Evolutionary conservation across 225 moss, liverwort and hornwort genomes (phyloP), one percentile per base, ranked within the genome.

Genomic region (Thuidium tamariscinum): DNA sequence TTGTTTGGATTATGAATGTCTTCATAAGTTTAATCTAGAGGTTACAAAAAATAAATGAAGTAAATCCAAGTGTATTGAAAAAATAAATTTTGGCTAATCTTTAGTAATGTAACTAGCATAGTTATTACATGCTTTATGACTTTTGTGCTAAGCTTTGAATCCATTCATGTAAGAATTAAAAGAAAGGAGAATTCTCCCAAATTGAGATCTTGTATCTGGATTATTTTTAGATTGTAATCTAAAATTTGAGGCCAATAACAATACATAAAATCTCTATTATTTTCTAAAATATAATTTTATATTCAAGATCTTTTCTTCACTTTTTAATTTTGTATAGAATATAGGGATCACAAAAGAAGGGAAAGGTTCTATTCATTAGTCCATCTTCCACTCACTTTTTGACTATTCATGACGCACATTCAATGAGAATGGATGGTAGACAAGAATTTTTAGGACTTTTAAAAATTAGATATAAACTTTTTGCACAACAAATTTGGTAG

Each of bases 361-460:
- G n/a, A 64, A 1, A 3, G 8, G 1, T 16, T 32, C 16, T 2
- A n/a, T n/a, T 34, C 2, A 4, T 16, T 4, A 63, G 4, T 1
- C 17, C 4, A 34, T 63, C 18, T n/a, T 65, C n/a, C 19, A 65
- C 5, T 19, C 8, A n/a, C 10, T 19, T n/a, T 65, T 36, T 67
- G 22, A 22, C 0, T 37, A 22, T 67, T 12, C 3, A 11, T 37
- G 1, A 37, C 4, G 3, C 0, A 67, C 12, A 67, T 67, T 67
- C 1, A 2, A 22, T 67, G 37, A 67, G 3, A 3, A 65, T 5
- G 5, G 11, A 3, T n/a, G 10, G n/a, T 3, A 3, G 8, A 5
- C 3, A 19, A 65, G 19, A 12, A n/a, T 34, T n/a, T 5, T 32
- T 4, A 63, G 5, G 17, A 4, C 17, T 63, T 15, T 0, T 17